These are phyloP conservation scores for Gaertneriomyces sp. DNA, from an alignment of 192 early-diverging fungal genomes.

Conservation along the genomic window DNA sequence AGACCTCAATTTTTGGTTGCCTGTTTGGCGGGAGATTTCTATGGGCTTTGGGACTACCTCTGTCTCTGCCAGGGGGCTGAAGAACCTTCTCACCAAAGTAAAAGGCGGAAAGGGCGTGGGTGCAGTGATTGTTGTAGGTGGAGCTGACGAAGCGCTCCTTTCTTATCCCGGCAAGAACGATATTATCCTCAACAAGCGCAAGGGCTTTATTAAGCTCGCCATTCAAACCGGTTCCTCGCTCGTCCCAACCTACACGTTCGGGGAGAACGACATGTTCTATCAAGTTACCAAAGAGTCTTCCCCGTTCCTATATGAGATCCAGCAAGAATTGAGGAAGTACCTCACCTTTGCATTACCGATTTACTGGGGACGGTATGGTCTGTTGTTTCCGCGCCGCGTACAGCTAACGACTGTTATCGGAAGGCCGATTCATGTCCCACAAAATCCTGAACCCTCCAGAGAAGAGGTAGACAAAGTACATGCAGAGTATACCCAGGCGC, in stretches of 20 bases:
- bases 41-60: constrained; percentile 21
- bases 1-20: constrained; percentile 28
- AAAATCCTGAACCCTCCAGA: constrained; percentile 24
- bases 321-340: constrained; percentile 8
- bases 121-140: constrained; percentile 34
- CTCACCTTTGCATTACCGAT: constrained; percentile 18
- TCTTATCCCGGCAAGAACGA: constrained; percentile 39
- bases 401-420: constrained; percentile 28
- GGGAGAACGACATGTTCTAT: constrained; percentile 57
- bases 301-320: constrained; percentile 5
- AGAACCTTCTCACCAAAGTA: constrained; percentile 17
- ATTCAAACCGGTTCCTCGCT: constrained; percentile 71
- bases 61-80: constrained; percentile 13
- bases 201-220: constrained; percentile 80
- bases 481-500: constrained; percentile 12
- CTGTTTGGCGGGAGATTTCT: constrained; percentile 30
- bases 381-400: constrained; percentile 12
- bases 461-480: constrained; percentile 31
- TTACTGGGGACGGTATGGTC: constrained; percentile 5
- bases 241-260: constrained; percentile 84
- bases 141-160: constrained; percentile 33
- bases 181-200: constrained; percentile 33
- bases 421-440: constrained; percentile 21
- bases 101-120: constrained; percentile 20
- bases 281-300: constrained; percentile 16